phyloP scores from a whole-genome alignment of 2,329 filamentous ascomycete species.

The Gnomoniopsis smithogilvyi region DNA sequence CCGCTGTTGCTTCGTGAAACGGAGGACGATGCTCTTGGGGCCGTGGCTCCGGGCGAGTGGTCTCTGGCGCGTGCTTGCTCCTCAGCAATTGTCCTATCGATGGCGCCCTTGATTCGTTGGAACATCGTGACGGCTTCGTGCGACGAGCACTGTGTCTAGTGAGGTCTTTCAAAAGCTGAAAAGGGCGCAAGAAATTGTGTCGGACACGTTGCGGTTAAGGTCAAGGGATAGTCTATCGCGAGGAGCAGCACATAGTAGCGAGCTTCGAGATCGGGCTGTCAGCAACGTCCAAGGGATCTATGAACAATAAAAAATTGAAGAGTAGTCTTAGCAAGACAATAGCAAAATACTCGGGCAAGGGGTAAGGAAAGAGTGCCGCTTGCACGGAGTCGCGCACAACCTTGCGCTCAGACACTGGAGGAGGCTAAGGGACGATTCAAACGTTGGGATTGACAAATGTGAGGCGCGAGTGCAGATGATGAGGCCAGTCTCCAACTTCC shows the following conservation, averaged over 20 bases:
- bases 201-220: background rate
- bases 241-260: background rate
- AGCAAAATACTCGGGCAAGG: too few relatives aligned
- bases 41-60: slow-evolving; percentile 32
- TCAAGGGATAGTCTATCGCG: background rate
- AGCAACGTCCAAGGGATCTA: too few relatives aligned
- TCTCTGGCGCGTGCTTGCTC: slow-evolving; percentile 78
- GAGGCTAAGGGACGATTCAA: too few relatives aligned
- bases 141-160: background rate
- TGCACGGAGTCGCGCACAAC: too few relatives aligned
- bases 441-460: too few relatives aligned
- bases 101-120: slow-evolving; percentile 78
- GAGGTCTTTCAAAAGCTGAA: background rate
- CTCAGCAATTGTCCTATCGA: slow-evolving; percentile 85
- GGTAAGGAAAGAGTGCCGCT: too few relatives aligned
- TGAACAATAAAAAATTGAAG: too few relatives aligned
- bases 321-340: too few relatives aligned
- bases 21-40: slow-evolving; percentile 39
- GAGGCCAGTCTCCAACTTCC: too few relatives aligned
- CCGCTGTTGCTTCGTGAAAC: slow-evolving; percentile 33
- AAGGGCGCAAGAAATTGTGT: background rate
- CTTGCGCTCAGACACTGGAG: too few relatives aligned
- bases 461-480: too few relatives aligned
- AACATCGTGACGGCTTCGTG: slow-evolving; percentile 1
- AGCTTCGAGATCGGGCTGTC: background rate